Percentiles rank a stretch among this genome's conserved stretches.
These are phyloP conservation scores for Debaryomyces hansenii DNA, from an alignment of 805 yeast species.

Conservation along the genomic window DNA sequence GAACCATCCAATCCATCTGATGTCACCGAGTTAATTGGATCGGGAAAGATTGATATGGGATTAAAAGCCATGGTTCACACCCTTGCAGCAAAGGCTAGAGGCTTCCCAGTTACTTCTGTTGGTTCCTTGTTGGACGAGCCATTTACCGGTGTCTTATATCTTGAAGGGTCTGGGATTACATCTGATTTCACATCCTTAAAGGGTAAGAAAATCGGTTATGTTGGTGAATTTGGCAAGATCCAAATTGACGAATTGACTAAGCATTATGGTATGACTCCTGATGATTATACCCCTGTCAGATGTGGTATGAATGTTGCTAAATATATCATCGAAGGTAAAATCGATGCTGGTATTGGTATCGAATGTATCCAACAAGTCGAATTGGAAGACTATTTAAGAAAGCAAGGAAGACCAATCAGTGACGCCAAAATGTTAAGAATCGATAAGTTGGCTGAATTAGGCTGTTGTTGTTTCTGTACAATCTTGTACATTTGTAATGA, in stretches of 20 bases:
- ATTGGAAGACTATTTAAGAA: conserved; percentile 48
- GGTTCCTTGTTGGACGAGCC: conserved; percentile 59
- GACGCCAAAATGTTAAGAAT: conserved; percentile 59
- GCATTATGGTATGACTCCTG: conserved; percentile 56
- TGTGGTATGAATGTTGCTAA: conserved; percentile 63
- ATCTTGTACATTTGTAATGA: conserved; percentile 55
- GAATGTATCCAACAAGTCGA: conserved; percentile 62
- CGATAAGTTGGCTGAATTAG: conserved; percentile 54
- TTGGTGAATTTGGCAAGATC: conserved; percentile 60
- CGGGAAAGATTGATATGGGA: conserved; percentile 60
- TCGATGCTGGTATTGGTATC: conserved; percentile 59
- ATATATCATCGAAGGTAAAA: conserved; percentile 52
- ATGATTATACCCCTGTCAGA: conserved; percentile 56
- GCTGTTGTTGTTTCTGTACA: conserved; percentile 61
- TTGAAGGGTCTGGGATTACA: conserved; percentile 52
- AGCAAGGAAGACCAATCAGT: conserved; percentile 41
- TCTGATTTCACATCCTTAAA: conserved; percentile 51
- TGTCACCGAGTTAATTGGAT: conserved; percentile 56
- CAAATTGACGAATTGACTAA: conserved; percentile 57
- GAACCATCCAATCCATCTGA: conserved; percentile 61
- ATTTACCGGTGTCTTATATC: conserved; percentile 54
- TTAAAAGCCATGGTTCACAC: conserved; percentile 62
- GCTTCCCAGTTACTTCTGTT: conserved; percentile 55
- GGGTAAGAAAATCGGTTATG: conserved; percentile 56
- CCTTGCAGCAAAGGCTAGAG: conserved; percentile 59